These are phyloP conservation scores for Alternaria tenuissima DNA, from an alignment of 2,329 filamentous ascomycete species.

Conservation along the genomic window DNA sequence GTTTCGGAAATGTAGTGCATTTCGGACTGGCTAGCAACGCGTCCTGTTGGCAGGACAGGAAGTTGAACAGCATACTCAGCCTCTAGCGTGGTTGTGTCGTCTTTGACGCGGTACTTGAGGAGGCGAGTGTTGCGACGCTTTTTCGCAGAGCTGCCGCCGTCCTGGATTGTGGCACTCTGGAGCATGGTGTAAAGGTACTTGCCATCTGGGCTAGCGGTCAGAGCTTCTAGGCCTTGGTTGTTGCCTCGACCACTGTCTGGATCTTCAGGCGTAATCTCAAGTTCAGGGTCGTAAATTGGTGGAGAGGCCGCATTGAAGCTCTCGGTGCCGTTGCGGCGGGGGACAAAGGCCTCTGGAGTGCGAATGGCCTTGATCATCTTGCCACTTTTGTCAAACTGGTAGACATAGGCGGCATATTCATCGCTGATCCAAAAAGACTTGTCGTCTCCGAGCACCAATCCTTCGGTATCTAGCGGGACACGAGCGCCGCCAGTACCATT, in stretches of 20 bases:
- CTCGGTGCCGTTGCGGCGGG: slow-evolving; percentile 66
- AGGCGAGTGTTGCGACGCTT: slow-evolving; percentile 67
- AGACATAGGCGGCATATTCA: slow-evolving; percentile 71
- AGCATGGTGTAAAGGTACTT: slow-evolving; percentile 70
- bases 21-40: slow-evolving; percentile 72
- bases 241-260: slow-evolving; percentile 71
- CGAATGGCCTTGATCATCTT: slow-evolving; percentile 69
- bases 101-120: slow-evolving; percentile 69
- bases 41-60: slow-evolving; percentile 64
- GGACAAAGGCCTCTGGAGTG: slow-evolving; percentile 71
- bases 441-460: slow-evolving; percentile 67
- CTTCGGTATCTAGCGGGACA: slow-evolving; percentile 71
- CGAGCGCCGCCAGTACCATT: slow-evolving; percentile 66
- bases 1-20: slow-evolving; percentile 69
- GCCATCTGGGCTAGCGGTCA: slow-evolving; percentile 70
- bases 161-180: slow-evolving; percentile 65
- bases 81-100: slow-evolving; percentile 57
- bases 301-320: slow-evolving; percentile 71
- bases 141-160: slow-evolving; percentile 63
- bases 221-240: slow-evolving; percentile 78
- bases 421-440: slow-evolving; percentile 73
- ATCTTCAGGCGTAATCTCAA: slow-evolving; percentile 62
- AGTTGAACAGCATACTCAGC: slow-evolving; percentile 73
- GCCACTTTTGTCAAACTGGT: slow-evolving; percentile 68
- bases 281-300: slow-evolving; percentile 64